phyloP scores from a whole-genome alignment of 2,329 filamentous ascomycete species.

The Neocatenulostroma microsporum region DNA sequence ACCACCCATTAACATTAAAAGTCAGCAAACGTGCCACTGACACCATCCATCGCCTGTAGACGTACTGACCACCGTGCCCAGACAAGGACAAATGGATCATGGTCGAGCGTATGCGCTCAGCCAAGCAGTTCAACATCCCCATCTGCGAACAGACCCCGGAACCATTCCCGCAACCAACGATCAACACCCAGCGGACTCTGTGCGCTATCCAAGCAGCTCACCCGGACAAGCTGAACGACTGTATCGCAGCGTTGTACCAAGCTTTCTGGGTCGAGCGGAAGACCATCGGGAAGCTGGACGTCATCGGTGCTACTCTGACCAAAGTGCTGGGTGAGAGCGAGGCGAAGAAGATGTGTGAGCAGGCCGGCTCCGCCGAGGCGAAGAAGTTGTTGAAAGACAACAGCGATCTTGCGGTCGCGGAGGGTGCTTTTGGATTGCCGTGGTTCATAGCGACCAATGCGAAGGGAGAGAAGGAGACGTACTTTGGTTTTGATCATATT shows the following conservation, averaged over 20 bases:
- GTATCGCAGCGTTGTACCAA: conserved; percentile 42
- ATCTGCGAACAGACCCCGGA: conserved; percentile 39
- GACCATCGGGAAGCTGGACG: conserved; percentile 39
- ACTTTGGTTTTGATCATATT: conserved; percentile 56
- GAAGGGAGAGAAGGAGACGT: conserved; percentile 47
- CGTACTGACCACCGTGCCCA: conserved; percentile 35
- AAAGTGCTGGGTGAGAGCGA: conserved; percentile 40
- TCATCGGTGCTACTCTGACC: conserved; percentile 38
- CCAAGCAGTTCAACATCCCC: conserved; percentile 47
- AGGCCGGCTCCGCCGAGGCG: conserved; percentile 31
- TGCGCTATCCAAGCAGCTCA: conserved; percentile 39
- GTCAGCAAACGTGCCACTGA: no score
- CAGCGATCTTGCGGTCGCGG: conserved; percentile 44
- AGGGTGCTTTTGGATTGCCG: conserved; percentile 54
- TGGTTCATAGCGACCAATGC: conserved; percentile 52
- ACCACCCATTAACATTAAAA: conserved; percentile 50
- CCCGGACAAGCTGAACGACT: conserved; percentile 35
- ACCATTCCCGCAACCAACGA: conserved; percentile 48
- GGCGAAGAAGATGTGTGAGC: conserved; percentile 32
- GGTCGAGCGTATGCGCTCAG: conserved; percentile 48
- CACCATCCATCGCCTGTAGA: no score
- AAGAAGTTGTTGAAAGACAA: conserved; percentile 44
- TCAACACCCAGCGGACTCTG: conserved; percentile 47
- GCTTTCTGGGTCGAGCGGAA: conserved; percentile 47
- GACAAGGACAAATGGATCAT: conserved; percentile 55